Evolutionary conservation across 257 asterid species (phyloP), one percentile per base, ranked within the genome.

Genomic region (Striga asiatica): DNA sequence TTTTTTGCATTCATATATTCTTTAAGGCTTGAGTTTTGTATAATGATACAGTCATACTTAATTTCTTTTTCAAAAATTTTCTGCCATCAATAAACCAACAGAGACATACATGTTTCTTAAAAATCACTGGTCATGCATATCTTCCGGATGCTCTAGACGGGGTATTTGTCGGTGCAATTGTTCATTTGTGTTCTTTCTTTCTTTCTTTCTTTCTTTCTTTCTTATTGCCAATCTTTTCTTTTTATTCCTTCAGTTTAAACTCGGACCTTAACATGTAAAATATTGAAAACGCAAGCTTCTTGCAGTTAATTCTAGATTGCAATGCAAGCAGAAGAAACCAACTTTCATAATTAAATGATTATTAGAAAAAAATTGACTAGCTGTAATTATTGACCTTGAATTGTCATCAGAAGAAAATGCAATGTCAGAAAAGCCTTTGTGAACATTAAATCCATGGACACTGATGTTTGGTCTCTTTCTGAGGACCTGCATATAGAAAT

Each of bases 371-470:
- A 43, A 5, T 14, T 14, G 21, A 42, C 42, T 0, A 20, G 25
- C 13, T 6, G 32, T 58, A 22, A 39, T 62, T 43, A 65, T 68
- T 35, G 45, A 91, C 96, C 96, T 91, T 24, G 87, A 80, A 43
- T 64, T 66, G 67, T 91, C 89, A 69, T 68, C 75, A 56, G 84
- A 72, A 53, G 84, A 77, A 78, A 91, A 91, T 3, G 89, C 80
- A 52, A 91, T 73, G 68, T 91, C 98, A 57, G 94, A 64, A 55
- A 84, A 74, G 64, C 98, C 97, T 62, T 73, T 84, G 52, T 60
- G 83, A 61, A 60, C 71, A 69, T 70, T 70, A 71, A 74, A 67
- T 22, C 95, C 97, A 69, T 82, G 89, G 52, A 84, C 84, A 37
- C 79, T 83, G 71, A 84, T 60, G 47, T 69, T 80, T 67, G 88